Percentiles rank a stretch among this genome's conserved stretches.
These are phyloP conservation scores for Dactylellina drechsleri DNA, from an alignment of 2,329 filamentous ascomycete genomes.

Conservation along the genomic window DNA sequence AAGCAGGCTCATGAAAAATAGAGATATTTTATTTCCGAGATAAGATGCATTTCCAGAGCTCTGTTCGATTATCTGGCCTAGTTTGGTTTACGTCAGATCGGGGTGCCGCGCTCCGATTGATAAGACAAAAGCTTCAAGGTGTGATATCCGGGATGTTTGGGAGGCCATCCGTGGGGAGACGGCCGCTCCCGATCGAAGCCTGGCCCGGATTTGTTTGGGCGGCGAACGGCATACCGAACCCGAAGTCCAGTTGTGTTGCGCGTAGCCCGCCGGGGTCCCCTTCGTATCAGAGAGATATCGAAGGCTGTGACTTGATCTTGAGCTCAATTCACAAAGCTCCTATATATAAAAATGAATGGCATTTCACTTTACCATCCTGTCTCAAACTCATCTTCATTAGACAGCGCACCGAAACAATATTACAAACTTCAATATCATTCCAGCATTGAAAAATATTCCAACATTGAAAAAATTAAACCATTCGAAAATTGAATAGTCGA, in stretches of 20 bases:
- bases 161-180: conserved; percentile 28
- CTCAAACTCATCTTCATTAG: neutral
- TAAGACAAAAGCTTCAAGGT: conserved; percentile 16
- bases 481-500: no score
- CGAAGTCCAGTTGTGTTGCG: conserved; percentile 39
- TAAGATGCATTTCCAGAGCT: conserved; percentile 32
- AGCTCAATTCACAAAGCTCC: no score
- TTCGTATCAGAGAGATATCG: no score
- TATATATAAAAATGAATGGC: conserved; percentile 24
- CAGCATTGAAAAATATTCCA: no score
- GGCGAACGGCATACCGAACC: conserved; percentile 40
- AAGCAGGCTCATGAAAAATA: conserved; percentile 6
- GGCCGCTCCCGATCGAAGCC: conserved; percentile 46
- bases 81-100: conserved; percentile 33
- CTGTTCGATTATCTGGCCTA: neutral
- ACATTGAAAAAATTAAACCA: no score
- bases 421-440: no score
- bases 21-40: conserved; percentile 5
- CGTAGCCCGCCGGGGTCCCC: neutral
- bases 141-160: neutral
- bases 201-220: conserved; percentile 10
- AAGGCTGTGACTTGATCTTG: no score
- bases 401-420: no score
- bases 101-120: conserved; percentile 9
- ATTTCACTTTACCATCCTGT: neutral